A percentile compares a stretch with the other conserved stretches of the same genome.
These are phyloP conservation scores for Sugiyamaella sp. DNA, from an alignment of 1,139 yeast genomes.

Conservation along the genomic window DNA sequence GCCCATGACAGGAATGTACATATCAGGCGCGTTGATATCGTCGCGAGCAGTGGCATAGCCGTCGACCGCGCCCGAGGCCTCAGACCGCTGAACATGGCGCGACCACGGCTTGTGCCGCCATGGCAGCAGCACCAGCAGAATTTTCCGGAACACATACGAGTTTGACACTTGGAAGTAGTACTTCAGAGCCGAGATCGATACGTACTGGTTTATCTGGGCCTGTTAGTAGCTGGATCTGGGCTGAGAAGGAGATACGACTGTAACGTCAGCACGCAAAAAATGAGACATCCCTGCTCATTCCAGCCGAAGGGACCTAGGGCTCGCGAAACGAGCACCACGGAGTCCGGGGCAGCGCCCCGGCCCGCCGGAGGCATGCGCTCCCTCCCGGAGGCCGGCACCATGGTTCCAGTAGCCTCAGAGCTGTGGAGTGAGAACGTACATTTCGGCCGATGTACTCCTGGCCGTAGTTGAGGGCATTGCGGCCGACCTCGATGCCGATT, in stretches of 20 bases:
- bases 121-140: slow-evolving; percentile 78
- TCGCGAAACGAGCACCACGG: background rate
- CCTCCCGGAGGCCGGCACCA: no score
- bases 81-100: slow-evolving; percentile 43
- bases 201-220: slow-evolving; percentile 36
- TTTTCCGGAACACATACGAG: slow-evolving; percentile 75
- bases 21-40: slow-evolving; percentile 94
- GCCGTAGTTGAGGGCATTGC: slow-evolving; percentile 69
- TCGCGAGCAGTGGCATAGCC: slow-evolving; percentile 71
- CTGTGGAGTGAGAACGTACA: slow-evolving; percentile 47
- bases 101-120: slow-evolving; percentile 73
- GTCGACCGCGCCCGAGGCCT: slow-evolving; percentile 46
- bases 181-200: slow-evolving; percentile 56
- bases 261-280: no score
- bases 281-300: no score
- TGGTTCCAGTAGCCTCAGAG: no score
- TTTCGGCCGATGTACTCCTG: slow-evolving; percentile 78
- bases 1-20: slow-evolving; percentile 81
- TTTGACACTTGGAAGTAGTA: slow-evolving; percentile 93
- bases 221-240: slow-evolving; percentile 3
- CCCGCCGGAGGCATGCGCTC: background rate
- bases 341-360: background rate
- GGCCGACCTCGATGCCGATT: slow-evolving; percentile 88
- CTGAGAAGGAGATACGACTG: background rate
- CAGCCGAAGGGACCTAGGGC: no score